Conservation (phyloP, 805 yeast genomes). For the Lipomyces yamadae region DNA sequence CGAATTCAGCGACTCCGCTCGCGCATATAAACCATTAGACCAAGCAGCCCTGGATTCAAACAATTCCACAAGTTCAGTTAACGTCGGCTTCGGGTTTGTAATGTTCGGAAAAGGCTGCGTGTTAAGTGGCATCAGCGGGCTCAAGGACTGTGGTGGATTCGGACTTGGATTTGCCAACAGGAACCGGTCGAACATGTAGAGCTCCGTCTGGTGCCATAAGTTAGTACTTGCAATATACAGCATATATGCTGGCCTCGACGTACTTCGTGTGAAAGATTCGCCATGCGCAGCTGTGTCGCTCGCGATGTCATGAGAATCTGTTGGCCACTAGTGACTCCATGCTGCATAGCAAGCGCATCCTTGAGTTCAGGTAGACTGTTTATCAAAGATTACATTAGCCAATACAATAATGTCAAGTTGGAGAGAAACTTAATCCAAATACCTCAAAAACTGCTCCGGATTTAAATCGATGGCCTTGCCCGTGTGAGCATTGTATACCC, state of each 20-base stretch:
- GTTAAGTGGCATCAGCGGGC: slow-evolving; percentile 34
- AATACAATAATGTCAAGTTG: background rate
- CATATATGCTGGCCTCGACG: background rate
- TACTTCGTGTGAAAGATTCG: slow-evolving; percentile 31
- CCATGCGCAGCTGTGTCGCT: slow-evolving; percentile 34
- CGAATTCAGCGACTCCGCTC: slow-evolving; percentile 32
- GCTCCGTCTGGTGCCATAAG: slow-evolving; percentile 23
- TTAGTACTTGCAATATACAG: background rate
- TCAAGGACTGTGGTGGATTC: slow-evolving; percentile 28
- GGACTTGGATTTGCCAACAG: slow-evolving; percentile 33
- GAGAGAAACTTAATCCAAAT: background rate
- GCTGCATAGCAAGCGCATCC: slow-evolving; percentile 27
- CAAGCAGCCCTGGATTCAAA: slow-evolving; percentile 32
- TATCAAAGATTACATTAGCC: background rate
- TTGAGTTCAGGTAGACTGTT: slow-evolving; percentile 29
- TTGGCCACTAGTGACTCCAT: slow-evolving; percentile 22
- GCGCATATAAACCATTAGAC: slow-evolving; percentile 28
- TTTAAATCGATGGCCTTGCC: slow-evolving; percentile 27
- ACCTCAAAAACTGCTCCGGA: slow-evolving; percentile 28
- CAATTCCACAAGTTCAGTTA: slow-evolving; percentile 29
- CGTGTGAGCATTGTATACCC: slow-evolving; percentile 35
- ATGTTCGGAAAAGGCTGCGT: slow-evolving; percentile 33
- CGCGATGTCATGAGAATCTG: slow-evolving; percentile 37
- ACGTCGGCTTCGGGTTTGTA: slow-evolving; percentile 27
- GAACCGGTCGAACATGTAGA: slow-evolving; percentile 31